These are phyloP conservation scores for Agrocybe pediades DNA, from an alignment of 768 basidiomycete genomes.

Conservation along the genomic window DNA sequence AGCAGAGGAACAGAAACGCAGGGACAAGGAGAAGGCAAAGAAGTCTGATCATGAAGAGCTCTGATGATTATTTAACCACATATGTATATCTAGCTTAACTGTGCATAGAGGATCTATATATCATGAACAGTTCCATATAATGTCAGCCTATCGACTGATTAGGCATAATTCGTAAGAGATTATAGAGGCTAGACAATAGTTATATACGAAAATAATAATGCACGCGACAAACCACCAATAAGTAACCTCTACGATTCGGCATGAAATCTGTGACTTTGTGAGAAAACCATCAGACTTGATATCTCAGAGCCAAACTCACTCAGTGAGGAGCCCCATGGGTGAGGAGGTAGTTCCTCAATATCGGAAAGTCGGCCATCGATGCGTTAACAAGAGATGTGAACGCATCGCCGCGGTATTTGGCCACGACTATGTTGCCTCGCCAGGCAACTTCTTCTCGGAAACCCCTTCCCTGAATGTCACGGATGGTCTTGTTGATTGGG, in stretches of 20 bases:
- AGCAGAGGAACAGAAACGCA: constrained; percentile 19
- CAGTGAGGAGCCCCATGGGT: constrained; percentile 59
- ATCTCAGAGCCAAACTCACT: constrained; percentile 16
- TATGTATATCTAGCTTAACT: constrained; percentile 9
- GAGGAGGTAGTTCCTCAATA: constrained; percentile 77
- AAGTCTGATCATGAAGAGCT: constrained; percentile 38
- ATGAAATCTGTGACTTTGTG: too few species aligned
- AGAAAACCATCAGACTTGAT: neutral
- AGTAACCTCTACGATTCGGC: too few species aligned
- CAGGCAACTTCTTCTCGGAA: constrained; percentile 70
- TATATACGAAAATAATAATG: too few species aligned
- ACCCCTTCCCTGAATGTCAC: constrained; percentile 67
- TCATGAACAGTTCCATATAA: neutral
- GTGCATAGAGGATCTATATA: neutral
- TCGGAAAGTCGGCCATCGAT: constrained; percentile 84
- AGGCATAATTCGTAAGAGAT: neutral
- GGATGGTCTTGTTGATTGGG: constrained; percentile 75
- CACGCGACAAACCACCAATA: too few species aligned
- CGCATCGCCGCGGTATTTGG: constrained; percentile 63
- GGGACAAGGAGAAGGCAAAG: constrained; percentile 19
- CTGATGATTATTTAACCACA: constrained; percentile 21
- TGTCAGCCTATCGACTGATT: neutral
- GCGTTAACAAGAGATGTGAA: constrained; percentile 66
- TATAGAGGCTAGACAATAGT: neutral
- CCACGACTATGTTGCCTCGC: constrained; percentile 80